Conservation (phyloP, 139 green algal genomes). For the Asterochloris erici region DNA sequence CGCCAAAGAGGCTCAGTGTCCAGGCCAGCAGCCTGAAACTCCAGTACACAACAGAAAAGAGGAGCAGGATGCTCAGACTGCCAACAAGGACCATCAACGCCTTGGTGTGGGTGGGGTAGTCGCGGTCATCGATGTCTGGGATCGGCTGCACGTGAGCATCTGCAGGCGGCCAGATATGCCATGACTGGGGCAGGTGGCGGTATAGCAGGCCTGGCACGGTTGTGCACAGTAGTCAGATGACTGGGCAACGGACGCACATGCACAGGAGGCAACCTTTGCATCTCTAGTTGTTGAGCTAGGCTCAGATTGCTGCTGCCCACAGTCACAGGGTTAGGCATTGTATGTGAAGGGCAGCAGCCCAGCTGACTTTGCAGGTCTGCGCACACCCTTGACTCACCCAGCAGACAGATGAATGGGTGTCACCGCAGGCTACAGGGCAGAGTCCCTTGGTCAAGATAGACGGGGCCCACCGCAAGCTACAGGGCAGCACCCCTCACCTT, state of each 20-base stretch:
- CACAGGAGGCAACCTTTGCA: background rate
- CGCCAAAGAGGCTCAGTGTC: conserved; percentile 2
- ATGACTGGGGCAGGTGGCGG: too few relatives aligned
- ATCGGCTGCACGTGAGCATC: conserved; percentile 6
- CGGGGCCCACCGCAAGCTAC: background rate
- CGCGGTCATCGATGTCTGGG: conserved; percentile 12
- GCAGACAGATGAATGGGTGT: background rate
- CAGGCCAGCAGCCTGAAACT: background rate
- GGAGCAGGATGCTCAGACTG: background rate
- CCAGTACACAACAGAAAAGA: conserved; percentile 3
- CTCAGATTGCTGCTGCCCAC: background rate
- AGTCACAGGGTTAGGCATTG: background rate
- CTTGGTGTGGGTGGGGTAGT: background rate
- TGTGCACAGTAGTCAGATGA: background rate
- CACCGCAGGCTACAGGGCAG: background rate
- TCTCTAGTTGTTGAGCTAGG: background rate
- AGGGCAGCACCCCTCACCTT: background rate
- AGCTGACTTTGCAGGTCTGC: too few relatives aligned
- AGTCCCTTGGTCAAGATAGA: too few relatives aligned
- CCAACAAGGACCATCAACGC: conserved; percentile 5
- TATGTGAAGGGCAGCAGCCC: too few relatives aligned
- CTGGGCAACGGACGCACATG: too few relatives aligned
- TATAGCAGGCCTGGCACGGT: background rate
- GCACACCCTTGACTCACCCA: too few relatives aligned
- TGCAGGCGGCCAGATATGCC: background rate